Evolutionary conservation across 2,329 filamentous ascomycete genomes (phyloP).

Genomic region (Xenosphaeropsis pyriputrescens): DNA sequence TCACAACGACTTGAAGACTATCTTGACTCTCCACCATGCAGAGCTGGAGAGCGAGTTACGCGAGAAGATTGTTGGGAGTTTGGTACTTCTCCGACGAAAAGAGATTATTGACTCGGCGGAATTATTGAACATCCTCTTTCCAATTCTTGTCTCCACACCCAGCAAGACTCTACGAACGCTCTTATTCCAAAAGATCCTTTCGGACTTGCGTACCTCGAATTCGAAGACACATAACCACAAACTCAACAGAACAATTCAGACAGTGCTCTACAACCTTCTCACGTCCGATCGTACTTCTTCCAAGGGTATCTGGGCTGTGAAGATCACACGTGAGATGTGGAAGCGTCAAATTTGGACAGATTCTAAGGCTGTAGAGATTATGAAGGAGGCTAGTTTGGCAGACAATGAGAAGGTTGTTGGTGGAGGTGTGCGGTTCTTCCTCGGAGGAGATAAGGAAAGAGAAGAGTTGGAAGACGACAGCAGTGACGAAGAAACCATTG

Average conservation of each 20-base stretch:
- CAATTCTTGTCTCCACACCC: conserved; percentile 79
- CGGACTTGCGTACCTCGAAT: conserved; percentile 80
- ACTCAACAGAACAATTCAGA: conserved; percentile 86
- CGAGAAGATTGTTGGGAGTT: conserved; percentile 85
- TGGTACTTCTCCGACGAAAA: conserved; percentile 80
- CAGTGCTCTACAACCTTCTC: conserved; percentile 81
- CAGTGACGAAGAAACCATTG: conserved; percentile 68
- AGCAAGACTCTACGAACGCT: conserved; percentile 79
- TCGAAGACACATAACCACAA: conserved; percentile 79
- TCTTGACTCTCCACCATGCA: conserved; percentile 71
- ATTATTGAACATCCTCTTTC: conserved; percentile 84
- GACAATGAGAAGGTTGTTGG: conserved; percentile 88
- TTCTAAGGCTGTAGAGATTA: conserved; percentile 87
- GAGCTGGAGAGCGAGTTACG: conserved; percentile 71
- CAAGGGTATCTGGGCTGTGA: conserved; percentile 90
- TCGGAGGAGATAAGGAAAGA: conserved; percentile 89
- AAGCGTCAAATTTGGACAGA: conserved; percentile 94
- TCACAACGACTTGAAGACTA: conserved; percentile 64
- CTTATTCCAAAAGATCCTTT: conserved; percentile 81
- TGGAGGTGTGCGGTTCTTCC: conserved; percentile 83
- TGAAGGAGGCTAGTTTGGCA: conserved; percentile 83
- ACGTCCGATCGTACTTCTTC: conserved; percentile 72
- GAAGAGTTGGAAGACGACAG: conserved; percentile 86
- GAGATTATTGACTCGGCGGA: conserved; percentile 76
- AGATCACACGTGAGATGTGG: conserved; percentile 91